phyloP scores from a whole-genome alignment of 2,329 filamentous ascomycete species.

The Xylaria sp. region DNA sequence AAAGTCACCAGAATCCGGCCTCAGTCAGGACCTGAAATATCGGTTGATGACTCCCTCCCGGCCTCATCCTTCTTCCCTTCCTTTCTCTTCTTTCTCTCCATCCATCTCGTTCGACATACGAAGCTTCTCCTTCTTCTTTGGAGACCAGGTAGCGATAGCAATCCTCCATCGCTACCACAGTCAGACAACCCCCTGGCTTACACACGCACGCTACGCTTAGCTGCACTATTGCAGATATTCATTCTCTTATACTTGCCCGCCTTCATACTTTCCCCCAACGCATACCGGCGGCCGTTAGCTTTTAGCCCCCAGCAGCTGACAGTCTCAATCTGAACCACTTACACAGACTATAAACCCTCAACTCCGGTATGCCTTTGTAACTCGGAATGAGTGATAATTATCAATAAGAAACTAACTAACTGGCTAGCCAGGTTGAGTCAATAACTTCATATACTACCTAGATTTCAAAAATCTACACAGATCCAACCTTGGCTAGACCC shows the following conservation, averaged over 20 bases:
- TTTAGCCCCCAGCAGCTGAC: conserved; percentile 16
- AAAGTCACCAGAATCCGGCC: conserved; percentile 36
- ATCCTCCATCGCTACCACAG: not conserved
- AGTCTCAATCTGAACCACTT: not conserved
- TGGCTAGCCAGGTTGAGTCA: not conserved
- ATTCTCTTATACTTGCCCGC: conserved; percentile 2
- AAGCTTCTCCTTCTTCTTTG: conserved; percentile 29
- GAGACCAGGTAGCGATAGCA: conserved; percentile 21
- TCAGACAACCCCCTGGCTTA: conserved; percentile 20
- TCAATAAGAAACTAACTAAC: conserved; percentile 6
- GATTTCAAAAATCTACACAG: conserved; percentile 5
- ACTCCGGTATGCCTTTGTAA: conserved; percentile 21
- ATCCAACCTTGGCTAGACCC: not conserved
- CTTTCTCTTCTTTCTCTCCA: conserved; percentile 37
- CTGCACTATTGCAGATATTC: conserved; percentile 1
- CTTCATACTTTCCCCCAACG: not conserved
- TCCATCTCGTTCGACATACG: conserved; percentile 28
- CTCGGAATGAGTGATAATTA: conserved; percentile 4
- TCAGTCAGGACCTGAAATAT: conserved; percentile 50
- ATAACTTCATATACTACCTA: conserved; percentile 7
- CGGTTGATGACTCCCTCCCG: conserved; percentile 50
- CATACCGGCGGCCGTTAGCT: conserved; percentile 14
- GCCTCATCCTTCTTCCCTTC: conserved; percentile 38
- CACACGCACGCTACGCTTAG: not conserved
- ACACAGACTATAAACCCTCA: not conserved